Base-by-base conservation (phyloP, 2,329 filamentous ascomycete species). In the Cladophialophora yegresii region DNA sequence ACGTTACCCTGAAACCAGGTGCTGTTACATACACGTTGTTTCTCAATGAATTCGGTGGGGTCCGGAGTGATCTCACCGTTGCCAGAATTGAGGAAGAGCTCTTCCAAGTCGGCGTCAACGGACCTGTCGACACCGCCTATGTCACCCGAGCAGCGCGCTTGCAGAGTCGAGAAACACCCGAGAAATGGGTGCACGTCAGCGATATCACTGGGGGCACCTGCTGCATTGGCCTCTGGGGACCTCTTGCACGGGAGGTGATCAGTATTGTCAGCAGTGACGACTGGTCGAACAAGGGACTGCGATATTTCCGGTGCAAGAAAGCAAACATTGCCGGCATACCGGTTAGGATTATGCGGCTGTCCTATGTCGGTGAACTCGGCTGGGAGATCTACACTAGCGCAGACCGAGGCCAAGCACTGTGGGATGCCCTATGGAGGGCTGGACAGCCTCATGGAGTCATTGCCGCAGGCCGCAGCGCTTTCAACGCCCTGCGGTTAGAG, bases 361-460 rank as follows among this genome's bases (percentile, higher is more conserved):
- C 85, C 0, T 85, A 84, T 57, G 83, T 88, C 3, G 86, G 86
- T 5, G 86, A 88, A 68, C 75, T 79, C 0, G 86, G 86, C 1
- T 88, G 85, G 84, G 86, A 88, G 71, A 80, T 88, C 22, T 84
- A 86, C 64, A 80, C 85, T 0, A 85, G 78, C 36, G 83, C 86
- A 0, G 86, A 88, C 28, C 81, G 83, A 47, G 85, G 86, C 0
- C 80, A 80, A 12, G 76, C 79, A 1, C 75, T 88, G 0, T 88
- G 86, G 86, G 85, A 88, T 66, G 77, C 77, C 0, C 73, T 88
- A 1, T 86, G 76, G 77, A 72, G 81, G 33, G 83, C 84, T 1
- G 85, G 86, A 0, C 80, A 83, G 65, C 69, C 76, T 0, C 78
- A 85, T 13, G 86, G 85, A 1, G 72, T 88, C 3, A 77, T 88